Percentiles rank a stretch among this genome's conserved stretches.
Conservation (phyloP, 1,284 basidiomycete species). For the Moesziomyces globuligerus region DNA sequence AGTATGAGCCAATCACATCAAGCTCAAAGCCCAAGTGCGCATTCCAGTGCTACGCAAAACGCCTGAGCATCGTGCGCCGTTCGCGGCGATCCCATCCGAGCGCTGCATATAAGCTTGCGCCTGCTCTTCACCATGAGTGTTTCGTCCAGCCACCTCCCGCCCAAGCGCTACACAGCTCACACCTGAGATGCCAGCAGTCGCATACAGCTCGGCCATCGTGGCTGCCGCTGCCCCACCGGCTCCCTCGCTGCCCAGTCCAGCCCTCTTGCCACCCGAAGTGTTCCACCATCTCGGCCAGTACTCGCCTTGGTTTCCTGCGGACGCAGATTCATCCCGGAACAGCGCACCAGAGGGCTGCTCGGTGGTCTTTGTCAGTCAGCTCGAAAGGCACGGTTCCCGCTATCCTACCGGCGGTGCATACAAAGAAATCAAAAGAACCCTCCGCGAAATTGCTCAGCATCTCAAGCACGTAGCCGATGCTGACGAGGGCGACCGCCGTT, state of each 20-base stretch:
- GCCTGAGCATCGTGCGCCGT: not conserved
- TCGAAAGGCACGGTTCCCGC: slow-evolving; percentile 45
- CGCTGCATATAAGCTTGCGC: not conserved
- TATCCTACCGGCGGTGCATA: slow-evolving; percentile 42
- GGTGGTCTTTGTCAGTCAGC: slow-evolving; percentile 44
- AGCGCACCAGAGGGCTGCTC: slow-evolving; percentile 7
- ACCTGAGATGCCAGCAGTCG: slow-evolving; percentile 22
- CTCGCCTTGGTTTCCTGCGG: slow-evolving; percentile 41
- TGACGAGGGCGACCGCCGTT: not conserved
- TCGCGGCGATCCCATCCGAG: not conserved
- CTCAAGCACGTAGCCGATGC: slow-evolving; percentile 25
- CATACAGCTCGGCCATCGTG: not conserved
- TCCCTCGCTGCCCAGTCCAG: slow-evolving; percentile 10
- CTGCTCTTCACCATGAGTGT: too few species aligned
- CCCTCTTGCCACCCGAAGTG: slow-evolving; percentile 25
- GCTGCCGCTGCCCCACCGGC: not conserved
- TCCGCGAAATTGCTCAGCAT: slow-evolving; percentile 40
- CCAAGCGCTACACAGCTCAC: not conserved
- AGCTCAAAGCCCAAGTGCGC: not conserved
- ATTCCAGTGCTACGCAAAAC: not conserved
- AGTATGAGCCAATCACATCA: not conserved
- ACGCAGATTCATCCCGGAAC: not conserved
- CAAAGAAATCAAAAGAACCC: slow-evolving; percentile 34
- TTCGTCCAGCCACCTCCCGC: not conserved
- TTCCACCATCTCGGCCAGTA: slow-evolving; percentile 49